phyloP scores from a whole-genome alignment of 805 yeast species.

The Saccharomycopsis fermentans region DNA sequence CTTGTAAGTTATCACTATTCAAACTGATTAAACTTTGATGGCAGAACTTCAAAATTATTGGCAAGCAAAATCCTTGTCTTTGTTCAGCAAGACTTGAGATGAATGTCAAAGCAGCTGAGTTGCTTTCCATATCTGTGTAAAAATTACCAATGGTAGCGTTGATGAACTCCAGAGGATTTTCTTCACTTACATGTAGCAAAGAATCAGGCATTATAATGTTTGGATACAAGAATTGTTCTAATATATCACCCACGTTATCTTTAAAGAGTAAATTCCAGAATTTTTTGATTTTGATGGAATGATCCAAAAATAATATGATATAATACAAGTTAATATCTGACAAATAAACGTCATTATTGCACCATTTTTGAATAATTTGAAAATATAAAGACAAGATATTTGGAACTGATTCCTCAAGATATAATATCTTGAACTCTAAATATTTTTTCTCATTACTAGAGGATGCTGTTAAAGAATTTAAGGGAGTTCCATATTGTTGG shows the following conservation, averaged over 20 bases:
- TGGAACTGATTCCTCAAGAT: constrained; percentile 55
- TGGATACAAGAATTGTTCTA: constrained; percentile 69
- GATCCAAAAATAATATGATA: constrained; percentile 53
- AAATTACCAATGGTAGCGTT: constrained; percentile 57
- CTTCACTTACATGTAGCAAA: constrained; percentile 65
- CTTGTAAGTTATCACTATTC: constrained; percentile 33
- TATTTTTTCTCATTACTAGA: constrained; percentile 40
- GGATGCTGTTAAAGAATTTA: constrained; percentile 5
- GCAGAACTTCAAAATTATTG: constrained; percentile 51
- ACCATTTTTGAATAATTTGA: constrained; percentile 65
- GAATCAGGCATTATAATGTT: constrained; percentile 59
- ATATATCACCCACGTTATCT: constrained; percentile 52
- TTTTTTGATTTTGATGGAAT: constrained; percentile 45
- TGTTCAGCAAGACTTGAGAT: constrained; percentile 63
- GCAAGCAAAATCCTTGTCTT: constrained; percentile 49
- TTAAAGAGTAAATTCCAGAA: constrained; percentile 56
- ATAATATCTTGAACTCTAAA: constrained; percentile 48
- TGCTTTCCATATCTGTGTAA: constrained; percentile 49
- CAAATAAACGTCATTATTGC: constrained; percentile 56
- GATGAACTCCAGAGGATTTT: constrained; percentile 83
- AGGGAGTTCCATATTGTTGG: constrained; percentile 51
- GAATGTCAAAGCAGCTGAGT: constrained; percentile 68
- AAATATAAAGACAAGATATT: constrained; percentile 58
- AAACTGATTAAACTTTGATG: constrained; percentile 35
- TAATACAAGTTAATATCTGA: constrained; percentile 54